phyloP scores from a whole-genome alignment of 1,139 yeast species.

The Geotrichum reessii region DNA sequence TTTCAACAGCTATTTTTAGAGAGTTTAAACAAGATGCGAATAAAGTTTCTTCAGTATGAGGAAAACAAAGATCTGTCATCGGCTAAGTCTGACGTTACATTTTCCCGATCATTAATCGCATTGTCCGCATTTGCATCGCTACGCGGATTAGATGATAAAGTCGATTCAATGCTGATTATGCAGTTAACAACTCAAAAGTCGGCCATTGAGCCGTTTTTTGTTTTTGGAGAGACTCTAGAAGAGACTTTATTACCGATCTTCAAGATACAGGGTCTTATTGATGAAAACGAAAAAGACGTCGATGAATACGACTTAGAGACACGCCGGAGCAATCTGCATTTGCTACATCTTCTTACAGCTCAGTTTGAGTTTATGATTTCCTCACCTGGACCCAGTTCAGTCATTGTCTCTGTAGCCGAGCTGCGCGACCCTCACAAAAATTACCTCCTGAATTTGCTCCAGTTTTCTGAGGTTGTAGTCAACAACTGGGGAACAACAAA shows the following conservation, averaged over 20 bases:
- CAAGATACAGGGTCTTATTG: slow-evolving; percentile 2
- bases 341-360: slow-evolving; percentile 15
- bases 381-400: background rate
- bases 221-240: slow-evolving; percentile 12
- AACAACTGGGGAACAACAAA: slow-evolving; percentile 2
- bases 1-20: slow-evolving; percentile 16
- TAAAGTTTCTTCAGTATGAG: slow-evolving; percentile 1
- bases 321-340: slow-evolving; percentile 4
- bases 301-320: slow-evolving; percentile 12
- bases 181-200: slow-evolving; percentile 4
- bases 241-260: slow-evolving; percentile 2
- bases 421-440: slow-evolving; percentile 4
- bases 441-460: slow-evolving; percentile 4
- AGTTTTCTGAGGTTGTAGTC: background rate
- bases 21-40: slow-evolving; percentile 17
- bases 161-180: slow-evolving; percentile 12
- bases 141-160: slow-evolving; percentile 16
- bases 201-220: slow-evolving; percentile 5
- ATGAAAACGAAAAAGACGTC: slow-evolving; percentile 8
- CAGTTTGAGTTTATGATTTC: slow-evolving; percentile 20
- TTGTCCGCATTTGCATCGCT: slow-evolving; percentile 20
- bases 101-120: slow-evolving; percentile 21
- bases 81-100: background rate
- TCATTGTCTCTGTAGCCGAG: slow-evolving; percentile 9
- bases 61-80: background rate